Evolutionary conservation across 2,329 filamentous ascomycete species (phyloP).

Genomic region (Pseudogymnoascus sp.): DNA sequence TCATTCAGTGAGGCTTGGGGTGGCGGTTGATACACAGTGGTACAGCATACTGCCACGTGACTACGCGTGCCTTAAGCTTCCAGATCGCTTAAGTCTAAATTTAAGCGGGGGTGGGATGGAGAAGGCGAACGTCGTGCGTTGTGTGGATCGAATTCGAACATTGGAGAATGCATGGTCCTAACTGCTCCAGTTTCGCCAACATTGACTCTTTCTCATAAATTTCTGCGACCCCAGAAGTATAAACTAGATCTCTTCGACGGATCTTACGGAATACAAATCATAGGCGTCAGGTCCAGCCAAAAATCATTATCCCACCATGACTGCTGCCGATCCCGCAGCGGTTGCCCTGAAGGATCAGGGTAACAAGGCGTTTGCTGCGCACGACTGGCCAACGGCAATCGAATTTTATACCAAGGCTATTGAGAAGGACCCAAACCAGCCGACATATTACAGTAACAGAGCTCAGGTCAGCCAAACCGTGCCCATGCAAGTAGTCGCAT

Average conservation of each 20-base stretch:
- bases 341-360: conserved; percentile 83
- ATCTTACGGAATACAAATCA: background rate
- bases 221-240: background rate
- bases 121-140: background rate
- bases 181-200: background rate
- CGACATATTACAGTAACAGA: conserved; percentile 87
- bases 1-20: background rate
- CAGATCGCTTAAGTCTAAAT: conserved; percentile 10
- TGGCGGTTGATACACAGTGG: background rate
- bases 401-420: conserved; percentile 85
- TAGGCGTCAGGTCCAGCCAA: background rate
- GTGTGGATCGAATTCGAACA: conserved; percentile 9
- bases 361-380: conserved; percentile 81
- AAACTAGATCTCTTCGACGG: background rate
- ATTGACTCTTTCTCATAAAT: background rate
- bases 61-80: conserved; percentile 9
- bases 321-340: conserved; percentile 36
- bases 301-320: background rate
- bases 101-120: conserved; percentile 2
- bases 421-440: conserved; percentile 69
- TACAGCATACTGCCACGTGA: background rate
- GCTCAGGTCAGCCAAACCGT: conserved; percentile 61
- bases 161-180: conserved; percentile 1
- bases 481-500: conserved; percentile 33
- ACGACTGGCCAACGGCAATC: conserved; percentile 78